Conservation (phyloP, 148 eudicot genomes). For the Camellia granthamiana region DNA sequence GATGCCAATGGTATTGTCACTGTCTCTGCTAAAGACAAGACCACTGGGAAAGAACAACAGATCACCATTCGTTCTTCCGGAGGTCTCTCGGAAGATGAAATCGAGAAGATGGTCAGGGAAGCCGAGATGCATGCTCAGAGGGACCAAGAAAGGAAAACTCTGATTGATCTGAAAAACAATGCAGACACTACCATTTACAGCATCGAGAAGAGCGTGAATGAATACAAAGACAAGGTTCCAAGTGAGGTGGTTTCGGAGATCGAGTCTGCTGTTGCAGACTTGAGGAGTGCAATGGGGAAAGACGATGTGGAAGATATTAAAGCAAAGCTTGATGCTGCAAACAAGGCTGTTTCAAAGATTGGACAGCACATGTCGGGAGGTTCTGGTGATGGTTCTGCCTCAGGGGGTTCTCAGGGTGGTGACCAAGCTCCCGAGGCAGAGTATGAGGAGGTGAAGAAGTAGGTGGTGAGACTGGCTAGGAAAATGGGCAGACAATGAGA, state of each 20-base stretch:
- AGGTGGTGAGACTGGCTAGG: not conserved
- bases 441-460: constrained; percentile 51
- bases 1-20: constrained; percentile 55
- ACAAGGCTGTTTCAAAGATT: constrained; percentile 47
- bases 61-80: constrained; percentile 46
- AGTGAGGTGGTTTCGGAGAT: constrained; percentile 31
- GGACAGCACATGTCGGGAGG: constrained; percentile 50
- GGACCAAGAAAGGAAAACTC: constrained; percentile 40
- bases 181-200: constrained; percentile 49
- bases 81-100: constrained; percentile 45
- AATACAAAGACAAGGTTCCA: constrained; percentile 48
- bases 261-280: constrained; percentile 34
- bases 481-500: not conserved
- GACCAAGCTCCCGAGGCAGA: constrained; percentile 54
- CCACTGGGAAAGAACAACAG: constrained; percentile 28
- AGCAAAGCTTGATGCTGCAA: constrained; percentile 47
- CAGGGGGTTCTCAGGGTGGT: constrained; percentile 37
- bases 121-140: constrained; percentile 48
- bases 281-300: constrained; percentile 32
- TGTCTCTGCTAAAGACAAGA: constrained; percentile 36
- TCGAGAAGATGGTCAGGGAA: constrained; percentile 50
- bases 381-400: constrained; percentile 15
- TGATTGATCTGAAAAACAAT: constrained; percentile 40
- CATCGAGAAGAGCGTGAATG: constrained; percentile 45
- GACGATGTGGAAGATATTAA: constrained; percentile 42